Evolutionary conservation across 352 stramenopile species (phyloP), one percentile per base, ranked within the genome.

Genomic region (Phytophthora crassamura): DNA sequence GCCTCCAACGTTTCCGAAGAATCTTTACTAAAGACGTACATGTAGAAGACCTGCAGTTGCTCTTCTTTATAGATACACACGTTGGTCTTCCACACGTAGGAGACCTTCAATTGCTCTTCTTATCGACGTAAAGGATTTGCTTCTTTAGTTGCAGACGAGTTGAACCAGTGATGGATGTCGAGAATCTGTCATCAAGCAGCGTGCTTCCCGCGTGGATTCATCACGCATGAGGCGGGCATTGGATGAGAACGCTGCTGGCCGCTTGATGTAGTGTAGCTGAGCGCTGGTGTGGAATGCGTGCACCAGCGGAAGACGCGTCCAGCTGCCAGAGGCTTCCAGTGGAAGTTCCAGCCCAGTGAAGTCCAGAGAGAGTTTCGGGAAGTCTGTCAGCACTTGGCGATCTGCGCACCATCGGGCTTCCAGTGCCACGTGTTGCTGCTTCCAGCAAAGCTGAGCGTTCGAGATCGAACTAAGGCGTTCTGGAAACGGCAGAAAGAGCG

Each of bases 401-500:
- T 69, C 34, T 71, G 15, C 46, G 35, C 20, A 68, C 40, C 33
- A 83, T 81, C 16, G 48, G 3, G 72, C 75, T 56, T 79, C 52
- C 18, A 83, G 50, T 38, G 54, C 77, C 47, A 78, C 61, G 28
- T 46, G 49, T 14, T 63, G 48, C 36, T 55, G n/a, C 69, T 78
- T 18, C 72, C 75, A 28, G 38, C 68, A 35, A 83, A 80, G 20
- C 68, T 48, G 15, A 83, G 59, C n/a, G 75, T 79, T 43, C 32
- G 53, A 43, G 40, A 55, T 42, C 68, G 69, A 25, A 84, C 38
- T 5, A 71, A 76, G 3, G 69, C 77, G 39, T 86, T 76, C 59
- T 89, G 80, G 50, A 89, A 85, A 4, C 87, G 28, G 62, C 57
- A 86, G 82, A 57, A 82, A 86, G 16, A 87, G 56, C 7, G 66